Percentiles rank a stretch among this genome's conserved stretches.
Conservation (phyloP, 345 rosid genomes). For the Hirschfeldia incana region DNA sequence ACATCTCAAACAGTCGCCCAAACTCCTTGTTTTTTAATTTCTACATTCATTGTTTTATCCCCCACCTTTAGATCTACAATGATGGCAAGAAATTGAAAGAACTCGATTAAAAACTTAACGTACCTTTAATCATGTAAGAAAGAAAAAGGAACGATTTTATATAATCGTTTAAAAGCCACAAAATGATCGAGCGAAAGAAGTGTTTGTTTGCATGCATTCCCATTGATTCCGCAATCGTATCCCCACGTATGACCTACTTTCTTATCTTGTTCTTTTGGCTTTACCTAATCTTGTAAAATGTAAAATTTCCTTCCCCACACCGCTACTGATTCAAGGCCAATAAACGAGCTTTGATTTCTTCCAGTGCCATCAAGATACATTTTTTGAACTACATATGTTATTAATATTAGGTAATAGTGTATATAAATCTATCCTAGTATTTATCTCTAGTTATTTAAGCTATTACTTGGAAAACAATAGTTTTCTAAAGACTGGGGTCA, state of each 20-base stretch:
- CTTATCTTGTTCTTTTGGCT: neutral
- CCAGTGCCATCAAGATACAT: neutral
- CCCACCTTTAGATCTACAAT: too few relatives aligned
- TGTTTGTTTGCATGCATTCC: neutral
- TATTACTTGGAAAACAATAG: too few relatives aligned
- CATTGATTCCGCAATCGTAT: neutral
- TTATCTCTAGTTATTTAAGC: neutral
- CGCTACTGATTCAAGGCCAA: neutral
- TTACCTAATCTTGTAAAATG: neutral
- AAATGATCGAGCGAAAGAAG: neutral
- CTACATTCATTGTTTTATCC: too few relatives aligned
- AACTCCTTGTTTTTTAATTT: too few relatives aligned
- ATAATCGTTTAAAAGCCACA: neutral
- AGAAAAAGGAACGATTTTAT: too few relatives aligned
- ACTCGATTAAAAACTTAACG: too few relatives aligned
- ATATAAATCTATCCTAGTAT: neutral
- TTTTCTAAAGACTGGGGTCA: neutral
- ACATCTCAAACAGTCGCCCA: too few relatives aligned
- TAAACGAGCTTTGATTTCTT: neutral
- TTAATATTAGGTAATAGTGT: neutral
- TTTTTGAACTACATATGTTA: too few relatives aligned
- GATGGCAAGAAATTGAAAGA: too few relatives aligned
- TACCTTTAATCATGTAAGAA: too few relatives aligned
- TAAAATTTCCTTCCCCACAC: too few relatives aligned
- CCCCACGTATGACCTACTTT: neutral